phyloP scores from a whole-genome alignment of 768 basidiomycete species.

The Chalciporus chontae region DNA sequence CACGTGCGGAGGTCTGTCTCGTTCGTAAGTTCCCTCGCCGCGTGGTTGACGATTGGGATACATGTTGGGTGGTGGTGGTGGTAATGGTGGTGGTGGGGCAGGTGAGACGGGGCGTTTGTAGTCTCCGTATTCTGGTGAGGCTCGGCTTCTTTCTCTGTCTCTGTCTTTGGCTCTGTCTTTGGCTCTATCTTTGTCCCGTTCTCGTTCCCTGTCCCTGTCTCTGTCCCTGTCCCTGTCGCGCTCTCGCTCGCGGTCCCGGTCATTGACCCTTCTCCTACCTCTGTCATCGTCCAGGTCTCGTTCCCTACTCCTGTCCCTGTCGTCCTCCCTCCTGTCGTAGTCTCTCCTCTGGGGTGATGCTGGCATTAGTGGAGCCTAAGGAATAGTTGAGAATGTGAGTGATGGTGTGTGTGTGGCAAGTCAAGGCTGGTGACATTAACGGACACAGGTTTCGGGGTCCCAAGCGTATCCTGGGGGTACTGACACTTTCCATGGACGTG shows the following conservation, averaged over 20 bases:
- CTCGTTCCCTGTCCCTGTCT: conserved; percentile 15
- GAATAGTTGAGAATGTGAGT: background rate
- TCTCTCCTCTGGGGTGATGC: conserved; percentile 10
- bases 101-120: conserved; percentile 47
- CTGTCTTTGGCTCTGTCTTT: no score
- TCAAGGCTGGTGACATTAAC: background rate
- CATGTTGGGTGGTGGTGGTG: conserved; percentile 46
- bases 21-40: conserved; percentile 12
- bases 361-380: background rate
- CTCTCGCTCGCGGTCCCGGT: conserved; percentile 21
- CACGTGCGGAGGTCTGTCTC: conserved; percentile 28
- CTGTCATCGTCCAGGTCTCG: conserved; percentile 10
- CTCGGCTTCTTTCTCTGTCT: conserved; percentile 35
- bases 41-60: conserved; percentile 40
- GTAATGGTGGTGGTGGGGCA: conserved; percentile 29
- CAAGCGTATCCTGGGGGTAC: no score
- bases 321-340: conserved; percentile 1
- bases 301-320: background rate
- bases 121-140: conserved; percentile 60
- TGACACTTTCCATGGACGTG: no score
- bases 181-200: no score
- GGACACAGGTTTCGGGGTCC: background rate
- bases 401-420: background rate
- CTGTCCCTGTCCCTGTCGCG: conserved; percentile 20
- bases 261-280: conserved; percentile 4